Conservation (phyloP, 2,329 filamentous ascomycete genomes). For the Alternaria triticimaculans region DNA sequence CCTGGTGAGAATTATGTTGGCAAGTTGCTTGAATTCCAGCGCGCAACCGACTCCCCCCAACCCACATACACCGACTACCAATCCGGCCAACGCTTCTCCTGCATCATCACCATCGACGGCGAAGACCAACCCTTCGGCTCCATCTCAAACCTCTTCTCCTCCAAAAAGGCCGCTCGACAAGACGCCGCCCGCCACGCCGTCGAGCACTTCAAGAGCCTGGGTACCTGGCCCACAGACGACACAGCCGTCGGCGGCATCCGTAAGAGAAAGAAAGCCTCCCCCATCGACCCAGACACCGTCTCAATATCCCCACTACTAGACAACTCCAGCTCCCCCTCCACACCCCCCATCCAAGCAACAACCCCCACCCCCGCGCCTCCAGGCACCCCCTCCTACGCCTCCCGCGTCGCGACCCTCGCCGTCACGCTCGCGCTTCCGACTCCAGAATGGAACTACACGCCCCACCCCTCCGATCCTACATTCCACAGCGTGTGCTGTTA, state of each 20-base stretch:
- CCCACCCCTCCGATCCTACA: slow-evolving; percentile 14
- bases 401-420: slow-evolving; percentile 29
- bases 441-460: slow-evolving; percentile 27
- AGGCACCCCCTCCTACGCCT: slow-evolving; percentile 5
- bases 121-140: slow-evolving; percentile 46
- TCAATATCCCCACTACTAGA: not conserved
- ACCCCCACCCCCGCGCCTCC: not conserved
- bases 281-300: not conserved
- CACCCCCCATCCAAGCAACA: not conserved
- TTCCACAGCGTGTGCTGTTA: slow-evolving; percentile 48
- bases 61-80: slow-evolving; percentile 49
- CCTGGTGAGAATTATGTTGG: slow-evolving; percentile 44
- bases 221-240: slow-evolving; percentile 36
- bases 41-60: slow-evolving; percentile 25
- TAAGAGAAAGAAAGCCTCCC: slow-evolving; percentile 32
- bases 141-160: slow-evolving; percentile 37
- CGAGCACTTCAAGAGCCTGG: slow-evolving; percentile 48
- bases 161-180: slow-evolving; percentile 52
- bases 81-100: slow-evolving; percentile 41
- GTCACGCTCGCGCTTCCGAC: slow-evolving; percentile 26
- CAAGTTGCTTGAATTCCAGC: slow-evolving; percentile 47
- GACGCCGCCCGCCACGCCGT: slow-evolving; percentile 52
- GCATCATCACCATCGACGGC: slow-evolving; percentile 35
- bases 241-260: slow-evolving; percentile 36
- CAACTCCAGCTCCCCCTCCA: not conserved